These are phyloP conservation scores for Saturnispora sanitii DNA, from an alignment of 805 yeast genomes.

Conservation along the genomic window DNA sequence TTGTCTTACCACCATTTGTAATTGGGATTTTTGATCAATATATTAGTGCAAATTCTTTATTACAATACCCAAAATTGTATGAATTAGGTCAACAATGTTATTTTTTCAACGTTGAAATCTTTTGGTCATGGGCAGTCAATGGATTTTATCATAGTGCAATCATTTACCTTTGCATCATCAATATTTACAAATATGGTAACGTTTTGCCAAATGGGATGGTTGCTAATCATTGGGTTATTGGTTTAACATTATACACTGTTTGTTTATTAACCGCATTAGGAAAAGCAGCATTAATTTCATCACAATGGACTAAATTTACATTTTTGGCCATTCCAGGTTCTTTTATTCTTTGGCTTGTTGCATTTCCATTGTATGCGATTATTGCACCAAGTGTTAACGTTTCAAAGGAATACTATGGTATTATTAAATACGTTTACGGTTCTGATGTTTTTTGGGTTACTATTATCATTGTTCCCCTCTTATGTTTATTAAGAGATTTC, in stretches of 20 bases:
- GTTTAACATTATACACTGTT: slow-evolving; percentile 79
- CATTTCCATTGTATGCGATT: slow-evolving; percentile 79
- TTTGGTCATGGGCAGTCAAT: slow-evolving; percentile 96
- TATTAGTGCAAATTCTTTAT: slow-evolving; percentile 79
- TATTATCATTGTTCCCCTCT: slow-evolving; percentile 59
- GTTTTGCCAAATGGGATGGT: slow-evolving; percentile 56
- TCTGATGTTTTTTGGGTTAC: slow-evolving; percentile 78
- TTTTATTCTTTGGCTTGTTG: slow-evolving; percentile 66
- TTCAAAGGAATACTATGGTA: slow-evolving; percentile 78
- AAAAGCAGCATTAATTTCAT: slow-evolving; percentile 86
- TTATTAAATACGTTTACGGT: slow-evolving; percentile 64
- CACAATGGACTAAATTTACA: slow-evolving; percentile 92
- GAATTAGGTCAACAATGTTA: slow-evolving; percentile 81
- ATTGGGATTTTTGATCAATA: slow-evolving; percentile 96
- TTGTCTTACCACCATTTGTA: slow-evolving; percentile 92
- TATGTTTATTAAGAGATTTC: slow-evolving; percentile 80
- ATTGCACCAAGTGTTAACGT: slow-evolving; percentile 78
- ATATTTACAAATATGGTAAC: slow-evolving; percentile 60
- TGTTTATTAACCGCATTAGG: slow-evolving; percentile 86
- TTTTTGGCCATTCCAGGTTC: slow-evolving; percentile 93
- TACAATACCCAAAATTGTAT: slow-evolving; percentile 87
- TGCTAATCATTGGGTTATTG: slow-evolving; percentile 93
- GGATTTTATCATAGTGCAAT: slow-evolving; percentile 92
- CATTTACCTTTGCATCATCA: slow-evolving; percentile 61
- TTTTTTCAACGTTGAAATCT: slow-evolving; percentile 82